These are phyloP conservation scores for Dendrobium catenatum DNA, from an alignment of 106 monocot species.

Conservation along the genomic window DNA sequence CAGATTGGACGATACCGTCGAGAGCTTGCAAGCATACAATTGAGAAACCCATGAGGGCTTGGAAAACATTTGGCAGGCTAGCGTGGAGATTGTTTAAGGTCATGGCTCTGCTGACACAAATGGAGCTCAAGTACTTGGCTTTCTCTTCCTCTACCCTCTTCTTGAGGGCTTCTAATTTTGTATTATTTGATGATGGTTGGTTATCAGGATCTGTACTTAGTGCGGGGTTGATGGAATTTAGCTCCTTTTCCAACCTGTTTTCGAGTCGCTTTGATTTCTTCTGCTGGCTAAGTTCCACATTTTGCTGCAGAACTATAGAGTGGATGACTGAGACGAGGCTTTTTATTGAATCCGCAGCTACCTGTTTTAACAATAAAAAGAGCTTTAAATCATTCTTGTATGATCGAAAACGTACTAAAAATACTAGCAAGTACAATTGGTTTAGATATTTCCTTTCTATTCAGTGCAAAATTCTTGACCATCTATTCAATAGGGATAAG, in stretches of 20 bases:
- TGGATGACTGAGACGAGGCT: slow-evolving; percentile 60
- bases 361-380: slow-evolving; percentile 28
- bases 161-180: slow-evolving; percentile 45
- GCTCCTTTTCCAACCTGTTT: slow-evolving; percentile 51
- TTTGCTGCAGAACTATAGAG: slow-evolving; percentile 55
- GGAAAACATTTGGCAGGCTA: slow-evolving; percentile 85
- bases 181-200: slow-evolving; percentile 12
- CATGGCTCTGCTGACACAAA: slow-evolving; percentile 67
- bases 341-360: slow-evolving; percentile 71
- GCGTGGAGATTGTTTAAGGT: slow-evolving; percentile 61
- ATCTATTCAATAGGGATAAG: neutral
- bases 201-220: neutral
- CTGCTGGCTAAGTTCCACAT: slow-evolving; percentile 50
- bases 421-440: neutral
- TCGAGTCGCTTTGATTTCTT: slow-evolving; percentile 51
- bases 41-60: slow-evolving; percentile 68
- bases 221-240: slow-evolving; percentile 23
- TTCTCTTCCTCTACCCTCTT: slow-evolving; percentile 70
- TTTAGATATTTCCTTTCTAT: neutral
- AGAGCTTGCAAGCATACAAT: slow-evolving; percentile 49
- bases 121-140: slow-evolving; percentile 45
- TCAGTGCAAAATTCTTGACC: neutral
- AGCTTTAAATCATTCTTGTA: neutral
- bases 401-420: neutral
- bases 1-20: slow-evolving; percentile 25